A percentile compares a stretch with the other conserved stretches of the same genome.
Conservation (phyloP, 176 grass and related monocot species). For the Aegilops longissima region DNA sequence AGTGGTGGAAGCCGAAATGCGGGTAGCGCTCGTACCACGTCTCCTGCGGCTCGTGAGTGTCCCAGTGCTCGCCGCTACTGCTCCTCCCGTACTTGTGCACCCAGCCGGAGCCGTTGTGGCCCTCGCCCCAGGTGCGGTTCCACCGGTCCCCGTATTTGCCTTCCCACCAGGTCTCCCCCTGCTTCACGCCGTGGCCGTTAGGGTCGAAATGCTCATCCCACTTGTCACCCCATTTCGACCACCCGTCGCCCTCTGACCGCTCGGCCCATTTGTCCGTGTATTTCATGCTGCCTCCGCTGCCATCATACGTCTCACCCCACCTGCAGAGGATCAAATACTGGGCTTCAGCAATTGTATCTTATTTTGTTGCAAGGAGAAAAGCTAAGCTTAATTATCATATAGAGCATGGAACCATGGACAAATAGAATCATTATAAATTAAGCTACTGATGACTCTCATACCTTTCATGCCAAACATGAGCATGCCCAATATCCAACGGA, state of each 20-base stretch:
- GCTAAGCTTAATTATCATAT: background rate
- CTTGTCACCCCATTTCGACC: constrained; percentile 96
- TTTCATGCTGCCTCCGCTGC: constrained; percentile 64
- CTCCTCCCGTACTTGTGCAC: constrained; percentile 96
- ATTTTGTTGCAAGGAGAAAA: background rate
- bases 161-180: constrained; percentile 95
- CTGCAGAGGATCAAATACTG: constrained; percentile 27
- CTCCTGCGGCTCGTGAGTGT: constrained; percentile 69
- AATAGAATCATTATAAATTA: background rate
- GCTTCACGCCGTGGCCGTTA: constrained; percentile 58
- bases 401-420: background rate
- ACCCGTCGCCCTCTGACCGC: constrained; percentile 57
- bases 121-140: constrained; percentile 98
- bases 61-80: constrained; percentile 92
- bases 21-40: constrained; percentile 89
- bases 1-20: constrained; percentile 81
- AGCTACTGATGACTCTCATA: constrained; percentile 35
- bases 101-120: constrained; percentile 72
- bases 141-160: constrained; percentile 71
- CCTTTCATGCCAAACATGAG: constrained; percentile 99
- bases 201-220: constrained; percentile 85
- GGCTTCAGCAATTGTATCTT: background rate
- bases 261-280: constrained; percentile 98
- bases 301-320: constrained; percentile 93
- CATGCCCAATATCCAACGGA: constrained; percentile 82